Conservation (phyloP, 2,329 filamentous ascomycete species). For the Bertia moriformis region DNA sequence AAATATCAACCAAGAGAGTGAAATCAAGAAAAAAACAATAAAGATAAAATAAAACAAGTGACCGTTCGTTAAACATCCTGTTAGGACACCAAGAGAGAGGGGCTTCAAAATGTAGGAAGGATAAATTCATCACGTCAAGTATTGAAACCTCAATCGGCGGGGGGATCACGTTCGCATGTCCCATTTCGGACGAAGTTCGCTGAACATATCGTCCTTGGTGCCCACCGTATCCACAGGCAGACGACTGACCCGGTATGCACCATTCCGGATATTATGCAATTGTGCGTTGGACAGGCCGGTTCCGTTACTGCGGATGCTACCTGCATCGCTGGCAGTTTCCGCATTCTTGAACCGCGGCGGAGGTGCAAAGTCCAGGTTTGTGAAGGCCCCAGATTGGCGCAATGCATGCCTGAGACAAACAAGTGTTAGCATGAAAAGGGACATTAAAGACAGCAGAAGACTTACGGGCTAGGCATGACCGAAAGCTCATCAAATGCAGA, state of each 20-base stretch:
- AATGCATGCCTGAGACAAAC: conserved; percentile 24
- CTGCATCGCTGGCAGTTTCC: conserved; percentile 24
- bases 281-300: conserved; percentile 46
- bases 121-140: background rate
- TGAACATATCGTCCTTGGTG: conserved; percentile 42
- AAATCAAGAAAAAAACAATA: too few species aligned
- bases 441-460: background rate
- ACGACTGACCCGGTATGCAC: conserved; percentile 56
- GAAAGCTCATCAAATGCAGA: conserved; percentile 1
- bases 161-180: too few species aligned
- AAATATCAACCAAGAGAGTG: too few species aligned
- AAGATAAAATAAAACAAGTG: background rate
- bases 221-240: conserved; percentile 52
- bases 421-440: conserved; percentile 8
- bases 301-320: conserved; percentile 37
- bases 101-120: too few species aligned
- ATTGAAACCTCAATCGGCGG: background rate
- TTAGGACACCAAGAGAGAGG: too few species aligned
- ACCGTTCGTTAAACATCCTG: background rate
- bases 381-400: conserved; percentile 30
- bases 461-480: background rate
- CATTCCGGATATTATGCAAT: conserved; percentile 44
- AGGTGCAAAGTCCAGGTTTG: conserved; percentile 30
- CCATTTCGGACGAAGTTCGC: conserved; percentile 37
- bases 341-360: conserved; percentile 26